These are phyloP conservation scores for Amanita pallidorosea DNA, from an alignment of 768 basidiomycete genomes.

Conservation along the genomic window DNA sequence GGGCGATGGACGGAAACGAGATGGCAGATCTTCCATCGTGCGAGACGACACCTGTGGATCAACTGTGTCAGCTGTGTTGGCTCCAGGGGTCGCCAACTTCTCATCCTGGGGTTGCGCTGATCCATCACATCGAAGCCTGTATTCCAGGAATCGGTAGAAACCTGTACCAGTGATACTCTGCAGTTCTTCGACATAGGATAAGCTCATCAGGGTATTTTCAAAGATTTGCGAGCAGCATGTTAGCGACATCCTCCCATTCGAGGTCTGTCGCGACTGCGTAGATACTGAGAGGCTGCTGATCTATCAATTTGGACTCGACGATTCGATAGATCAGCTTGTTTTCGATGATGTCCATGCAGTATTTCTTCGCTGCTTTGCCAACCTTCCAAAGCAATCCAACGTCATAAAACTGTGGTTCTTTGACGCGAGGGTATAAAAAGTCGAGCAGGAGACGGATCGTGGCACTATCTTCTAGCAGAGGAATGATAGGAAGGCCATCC, in stretches of 20 bases:
- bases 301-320: neutral
- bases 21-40: too few species aligned
- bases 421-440: neutral
- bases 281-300: neutral
- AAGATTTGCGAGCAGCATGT: too few species aligned
- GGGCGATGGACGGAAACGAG: too few species aligned
- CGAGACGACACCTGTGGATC: too few species aligned
- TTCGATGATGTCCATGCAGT: constrained; percentile 2
- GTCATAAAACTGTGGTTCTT: neutral
- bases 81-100: too few species aligned
- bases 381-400: neutral
- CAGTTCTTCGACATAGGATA: too few species aligned
- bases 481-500: constrained; percentile 5
- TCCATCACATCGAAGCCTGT: too few species aligned
- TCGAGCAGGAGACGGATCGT: constrained; percentile 6
- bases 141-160: too few species aligned
- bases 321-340: neutral
- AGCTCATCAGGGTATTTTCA: too few species aligned
- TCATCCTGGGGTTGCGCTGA: too few species aligned
- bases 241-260: constrained; percentile 1
- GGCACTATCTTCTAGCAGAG: constrained; percentile 8
- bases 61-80: too few species aligned
- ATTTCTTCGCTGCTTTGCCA: neutral
- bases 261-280: neutral
- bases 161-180: too few species aligned